These are phyloP conservation scores for Picea abies DNA, from an alignment of 83 land plant genomes.

Conservation along the genomic window DNA sequence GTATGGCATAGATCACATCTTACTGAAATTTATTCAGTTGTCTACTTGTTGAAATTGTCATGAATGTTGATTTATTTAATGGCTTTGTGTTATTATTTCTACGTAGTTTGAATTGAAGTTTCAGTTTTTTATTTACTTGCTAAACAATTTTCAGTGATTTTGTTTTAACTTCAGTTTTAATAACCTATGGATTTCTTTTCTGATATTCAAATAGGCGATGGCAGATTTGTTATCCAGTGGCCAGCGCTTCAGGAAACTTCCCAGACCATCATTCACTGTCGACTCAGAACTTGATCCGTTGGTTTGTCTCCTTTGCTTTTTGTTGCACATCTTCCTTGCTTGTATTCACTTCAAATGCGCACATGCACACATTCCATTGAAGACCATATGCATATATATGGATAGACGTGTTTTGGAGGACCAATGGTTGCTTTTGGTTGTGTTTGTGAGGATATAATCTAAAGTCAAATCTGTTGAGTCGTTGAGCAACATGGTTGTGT, in stretches of 20 bases:
- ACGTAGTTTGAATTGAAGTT: too few relatives aligned
- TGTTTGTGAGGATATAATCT: not conserved
- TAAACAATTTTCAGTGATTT: too few relatives aligned
- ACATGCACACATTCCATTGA: not conserved
- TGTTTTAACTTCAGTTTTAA: too few relatives aligned
- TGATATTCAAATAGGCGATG: slow-evolving; percentile 26
- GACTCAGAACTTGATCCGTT: slow-evolving; percentile 55
- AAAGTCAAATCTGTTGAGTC: not conserved
- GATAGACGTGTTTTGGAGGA: not conserved
- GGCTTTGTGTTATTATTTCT: too few relatives aligned
- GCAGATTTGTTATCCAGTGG: slow-evolving; percentile 26
- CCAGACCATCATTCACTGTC: slow-evolving; percentile 32
- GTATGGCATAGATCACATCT: too few relatives aligned
- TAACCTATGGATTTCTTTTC: too few relatives aligned
- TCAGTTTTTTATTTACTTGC: too few relatives aligned
- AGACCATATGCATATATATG: not conserved
- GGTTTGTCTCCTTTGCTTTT: slow-evolving; percentile 28
- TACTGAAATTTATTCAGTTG: too few relatives aligned
- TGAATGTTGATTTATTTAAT: too few relatives aligned
- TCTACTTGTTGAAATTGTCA: too few relatives aligned
- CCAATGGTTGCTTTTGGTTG: not conserved
- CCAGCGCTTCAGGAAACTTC: slow-evolving; percentile 58
- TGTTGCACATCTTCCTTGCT: not conserved
- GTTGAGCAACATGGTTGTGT: not conserved
- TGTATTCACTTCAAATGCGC: not conserved